Percentiles rank a stretch among this genome's conserved stretches.
These are phyloP conservation scores for Cairneyella variabilis DNA, from an alignment of 495 filamentous ascomycete species.

Conservation along the genomic window DNA sequence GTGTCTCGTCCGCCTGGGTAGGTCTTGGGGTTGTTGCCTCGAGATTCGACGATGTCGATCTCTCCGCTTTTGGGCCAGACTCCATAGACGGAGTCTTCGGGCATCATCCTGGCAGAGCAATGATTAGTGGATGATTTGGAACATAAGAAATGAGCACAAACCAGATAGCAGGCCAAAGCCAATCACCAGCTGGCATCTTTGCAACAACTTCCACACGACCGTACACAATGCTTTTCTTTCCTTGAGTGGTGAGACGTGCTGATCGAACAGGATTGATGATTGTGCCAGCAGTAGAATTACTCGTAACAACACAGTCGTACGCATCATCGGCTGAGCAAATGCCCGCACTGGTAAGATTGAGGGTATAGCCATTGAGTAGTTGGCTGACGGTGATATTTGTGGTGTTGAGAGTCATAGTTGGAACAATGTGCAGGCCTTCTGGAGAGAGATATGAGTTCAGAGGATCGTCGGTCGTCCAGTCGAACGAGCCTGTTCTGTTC, in stretches of 20 bases:
- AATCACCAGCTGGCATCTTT: slow-evolving; percentile 39
- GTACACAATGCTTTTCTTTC: slow-evolving; percentile 36
- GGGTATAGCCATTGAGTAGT: slow-evolving; percentile 25
- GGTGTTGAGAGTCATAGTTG: slow-evolving; percentile 38
- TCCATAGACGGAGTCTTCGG: slow-evolving; percentile 32
- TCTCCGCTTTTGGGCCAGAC: slow-evolving; percentile 31
- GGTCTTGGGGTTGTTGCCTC: slow-evolving; percentile 22
- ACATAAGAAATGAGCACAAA: not conserved
- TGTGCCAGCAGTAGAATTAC: slow-evolving; percentile 31
- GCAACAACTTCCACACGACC: slow-evolving; percentile 40
- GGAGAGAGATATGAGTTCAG: slow-evolving; percentile 36
- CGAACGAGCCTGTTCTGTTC: slow-evolving; percentile 34
- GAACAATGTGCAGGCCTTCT: slow-evolving; percentile 40
- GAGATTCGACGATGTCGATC: slow-evolving; percentile 30
- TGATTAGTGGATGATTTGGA: too few relatives aligned
- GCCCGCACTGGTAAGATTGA: slow-evolving; percentile 35
- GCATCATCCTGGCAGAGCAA: slow-evolving; percentile 32
- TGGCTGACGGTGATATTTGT: slow-evolving; percentile 30
- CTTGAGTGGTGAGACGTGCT: slow-evolving; percentile 36
- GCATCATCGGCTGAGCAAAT: slow-evolving; percentile 29
- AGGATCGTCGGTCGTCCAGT: slow-evolving; percentile 39
- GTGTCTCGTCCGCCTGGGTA: slow-evolving; percentile 19
- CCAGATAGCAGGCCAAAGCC: slow-evolving; percentile 42
- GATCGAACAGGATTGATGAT: slow-evolving; percentile 40
- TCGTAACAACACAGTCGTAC: slow-evolving; percentile 29